Percentiles rank a stretch among this genome's conserved stretches.
Conservation (phyloP, 2,329 filamentous ascomycete genomes). For the Hirsutella thompsonii region DNA sequence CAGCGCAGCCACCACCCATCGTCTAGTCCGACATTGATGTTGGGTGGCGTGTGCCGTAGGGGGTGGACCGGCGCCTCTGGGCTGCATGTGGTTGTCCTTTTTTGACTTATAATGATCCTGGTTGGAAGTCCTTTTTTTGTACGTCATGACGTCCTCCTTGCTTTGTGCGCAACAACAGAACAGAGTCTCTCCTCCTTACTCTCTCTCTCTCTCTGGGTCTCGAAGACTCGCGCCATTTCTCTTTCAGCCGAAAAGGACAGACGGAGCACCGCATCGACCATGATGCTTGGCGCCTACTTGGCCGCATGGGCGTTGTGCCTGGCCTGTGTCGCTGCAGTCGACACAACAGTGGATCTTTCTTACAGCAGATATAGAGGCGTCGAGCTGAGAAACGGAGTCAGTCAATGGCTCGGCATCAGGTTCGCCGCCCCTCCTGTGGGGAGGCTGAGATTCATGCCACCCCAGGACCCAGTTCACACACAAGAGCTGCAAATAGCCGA, state of each 20-base stretch:
- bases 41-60: no score
- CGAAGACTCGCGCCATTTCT: no score
- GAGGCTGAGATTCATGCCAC: constrained; percentile 51
- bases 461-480: constrained; percentile 43
- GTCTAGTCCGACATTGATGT: no score
- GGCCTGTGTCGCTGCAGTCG: constrained; percentile 7
- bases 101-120: no score
- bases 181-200: no score
- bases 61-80: no score
- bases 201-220: no score
- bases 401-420: constrained; percentile 62
- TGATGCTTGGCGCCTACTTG: neutral
- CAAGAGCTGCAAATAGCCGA: constrained; percentile 37
- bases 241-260: neutral
- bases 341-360: constrained; percentile 40
- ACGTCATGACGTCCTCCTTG: no score
- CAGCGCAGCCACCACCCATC: no score
- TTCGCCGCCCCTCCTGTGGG: constrained; percentile 60
- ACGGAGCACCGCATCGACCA: neutral
- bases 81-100: no score
- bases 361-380: constrained; percentile 55
- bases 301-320: constrained; percentile 1
- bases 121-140: neutral
- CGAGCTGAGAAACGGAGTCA: constrained; percentile 41
- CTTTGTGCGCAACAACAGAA: no score